Evolutionary conservation across 2,329 filamentous ascomycete species (phyloP).

Genomic region (Scortechinia acanthostroma): DNA sequence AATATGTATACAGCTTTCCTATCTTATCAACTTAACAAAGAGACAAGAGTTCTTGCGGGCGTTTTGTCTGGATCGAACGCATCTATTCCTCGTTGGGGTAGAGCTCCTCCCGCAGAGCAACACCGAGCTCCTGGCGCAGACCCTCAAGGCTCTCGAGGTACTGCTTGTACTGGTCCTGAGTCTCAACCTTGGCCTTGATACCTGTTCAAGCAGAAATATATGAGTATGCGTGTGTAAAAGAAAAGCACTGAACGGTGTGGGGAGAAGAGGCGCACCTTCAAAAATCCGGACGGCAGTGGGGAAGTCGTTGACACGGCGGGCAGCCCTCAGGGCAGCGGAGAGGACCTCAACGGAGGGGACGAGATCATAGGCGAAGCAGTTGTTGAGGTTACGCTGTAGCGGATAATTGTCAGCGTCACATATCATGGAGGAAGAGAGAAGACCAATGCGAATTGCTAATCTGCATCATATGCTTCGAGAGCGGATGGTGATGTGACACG

Average conservation of each 20-base stretch:
- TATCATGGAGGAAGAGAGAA: too few species aligned
- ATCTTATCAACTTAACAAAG: background rate
- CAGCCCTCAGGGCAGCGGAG: conserved; percentile 83
- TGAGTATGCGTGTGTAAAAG: conserved; percentile 5
- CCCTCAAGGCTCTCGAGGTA: conserved; percentile 90
- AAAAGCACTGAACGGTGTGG: background rate
- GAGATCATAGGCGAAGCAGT: conserved; percentile 99
- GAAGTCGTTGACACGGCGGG: conserved; percentile 94
- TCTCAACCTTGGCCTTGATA: conserved; percentile 99
- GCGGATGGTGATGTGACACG: conserved; percentile 2
- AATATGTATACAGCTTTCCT: conserved; percentile 1
- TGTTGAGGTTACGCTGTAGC: conserved; percentile 87
- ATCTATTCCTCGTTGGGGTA: conserved; percentile 60
- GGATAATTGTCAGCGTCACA: conserved; percentile 7
- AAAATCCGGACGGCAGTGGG: conserved; percentile 97
- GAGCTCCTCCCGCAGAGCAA: conserved; percentile 84
- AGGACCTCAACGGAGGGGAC: conserved; percentile 90
- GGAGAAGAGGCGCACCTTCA: conserved; percentile 63
- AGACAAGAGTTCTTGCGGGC: too few species aligned
- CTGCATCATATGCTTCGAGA: background rate
- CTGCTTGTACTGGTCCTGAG: conserved; percentile 92
- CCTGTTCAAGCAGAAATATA: conserved; percentile 39
- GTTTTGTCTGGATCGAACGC: background rate
- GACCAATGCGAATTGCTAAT: too few species aligned
- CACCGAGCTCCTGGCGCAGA: conserved; percentile 86